phyloP scores from a whole-genome alignment of 805 yeast species.

The Komagataella ulmi region DNA sequence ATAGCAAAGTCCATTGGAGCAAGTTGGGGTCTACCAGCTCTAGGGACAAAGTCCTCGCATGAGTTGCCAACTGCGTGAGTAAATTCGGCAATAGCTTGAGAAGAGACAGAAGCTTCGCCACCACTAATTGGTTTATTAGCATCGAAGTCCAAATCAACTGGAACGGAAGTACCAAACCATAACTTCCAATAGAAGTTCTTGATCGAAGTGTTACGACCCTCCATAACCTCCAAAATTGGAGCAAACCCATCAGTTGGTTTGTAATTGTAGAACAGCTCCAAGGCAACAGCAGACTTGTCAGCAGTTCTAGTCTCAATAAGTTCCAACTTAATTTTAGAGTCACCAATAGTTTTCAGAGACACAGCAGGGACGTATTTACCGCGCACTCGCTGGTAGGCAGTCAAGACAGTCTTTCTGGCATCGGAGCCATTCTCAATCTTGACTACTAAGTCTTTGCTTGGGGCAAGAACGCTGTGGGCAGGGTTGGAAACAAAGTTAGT shows the following conservation, averaged over 20 bases:
- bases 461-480: slow-evolving; percentile 66
- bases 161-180: slow-evolving; percentile 66
- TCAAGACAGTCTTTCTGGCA: slow-evolving; percentile 42
- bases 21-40: slow-evolving; percentile 69
- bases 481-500: slow-evolving; percentile 70
- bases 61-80: slow-evolving; percentile 96
- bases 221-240: slow-evolving; percentile 84
- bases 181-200: slow-evolving; percentile 95
- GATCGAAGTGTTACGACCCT: slow-evolving; percentile 83
- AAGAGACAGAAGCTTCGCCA: slow-evolving; percentile 51
- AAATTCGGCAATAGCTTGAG: slow-evolving; percentile 75
- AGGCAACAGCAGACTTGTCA: slow-evolving; percentile 58
- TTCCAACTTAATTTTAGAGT: slow-evolving; percentile 46
- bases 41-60: slow-evolving; percentile 87
- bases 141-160: slow-evolving; percentile 59
- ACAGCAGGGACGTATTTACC: slow-evolving; percentile 61
- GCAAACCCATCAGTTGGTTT: slow-evolving; percentile 87
- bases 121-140: slow-evolving; percentile 64
- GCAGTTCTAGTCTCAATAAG: slow-evolving; percentile 84
- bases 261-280: slow-evolving; percentile 69
- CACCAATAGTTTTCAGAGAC: slow-evolving; percentile 37
- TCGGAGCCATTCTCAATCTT: slow-evolving; percentile 43
- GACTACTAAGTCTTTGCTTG: slow-evolving; percentile 44
- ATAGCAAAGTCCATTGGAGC: slow-evolving; percentile 99
- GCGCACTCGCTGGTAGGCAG: slow-evolving; percentile 57